Percentiles rank a stretch among this genome's conserved stretches.
These are phyloP conservation scores for Pythium chondricola DNA, from an alignment of 352 stramenopile genomes.

Conservation along the genomic window DNA sequence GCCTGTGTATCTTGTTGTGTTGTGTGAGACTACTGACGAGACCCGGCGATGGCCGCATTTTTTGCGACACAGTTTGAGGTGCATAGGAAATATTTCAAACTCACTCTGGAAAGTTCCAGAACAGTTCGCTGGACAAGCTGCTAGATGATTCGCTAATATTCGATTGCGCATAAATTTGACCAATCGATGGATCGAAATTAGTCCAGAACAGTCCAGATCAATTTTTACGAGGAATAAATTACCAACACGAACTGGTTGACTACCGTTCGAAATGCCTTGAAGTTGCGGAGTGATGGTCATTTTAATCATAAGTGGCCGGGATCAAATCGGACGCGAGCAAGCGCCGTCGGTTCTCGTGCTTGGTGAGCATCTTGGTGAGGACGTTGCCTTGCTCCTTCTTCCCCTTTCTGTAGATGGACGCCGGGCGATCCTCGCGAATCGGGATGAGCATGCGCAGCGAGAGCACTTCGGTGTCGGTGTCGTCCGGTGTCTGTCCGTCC, in stretches of 20 bases:
- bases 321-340: constrained; percentile 6
- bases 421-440: constrained; percentile 37
- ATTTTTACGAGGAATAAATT: constrained; percentile 4
- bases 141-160: constrained; percentile 14
- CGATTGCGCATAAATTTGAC: not conserved
- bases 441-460: constrained; percentile 58
- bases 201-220: not conserved
- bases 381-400: constrained; percentile 41
- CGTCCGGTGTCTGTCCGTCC: constrained; percentile 30
- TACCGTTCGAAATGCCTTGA: constrained; percentile 7
- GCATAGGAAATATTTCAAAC: not conserved
- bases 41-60: too few relatives aligned
- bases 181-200: constrained; percentile 13
- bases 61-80: too few relatives aligned
- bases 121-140: not conserved
- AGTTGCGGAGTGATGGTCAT: constrained; percentile 21
- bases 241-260: not conserved
- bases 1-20: constrained; percentile 3
- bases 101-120: constrained; percentile 7
- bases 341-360: constrained; percentile 24
- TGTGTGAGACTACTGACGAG: constrained; percentile 6
- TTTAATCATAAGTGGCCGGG: not conserved
- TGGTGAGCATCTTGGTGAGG: constrained; percentile 49
- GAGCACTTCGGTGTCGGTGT: constrained; percentile 36
- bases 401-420: constrained; percentile 29